phyloP scores from a whole-genome alignment of 1,139 yeast genomes.

The Lodderomyces parapsilosis region DNA sequence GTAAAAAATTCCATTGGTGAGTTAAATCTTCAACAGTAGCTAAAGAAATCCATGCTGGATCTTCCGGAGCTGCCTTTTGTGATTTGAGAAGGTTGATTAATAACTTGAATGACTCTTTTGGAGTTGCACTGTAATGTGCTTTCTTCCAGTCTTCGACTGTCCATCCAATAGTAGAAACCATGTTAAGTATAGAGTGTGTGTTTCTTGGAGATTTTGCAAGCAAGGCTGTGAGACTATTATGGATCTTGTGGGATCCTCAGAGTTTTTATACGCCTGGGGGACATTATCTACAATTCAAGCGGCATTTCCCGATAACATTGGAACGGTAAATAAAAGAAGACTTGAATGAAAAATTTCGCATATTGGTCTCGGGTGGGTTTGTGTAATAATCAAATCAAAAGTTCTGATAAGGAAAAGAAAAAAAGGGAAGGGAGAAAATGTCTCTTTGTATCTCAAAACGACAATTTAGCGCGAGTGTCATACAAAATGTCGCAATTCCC shows the following conservation, averaged over 20 bases:
- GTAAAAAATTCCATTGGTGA: slow-evolving; percentile 80
- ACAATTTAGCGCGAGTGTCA: slow-evolving; percentile 1
- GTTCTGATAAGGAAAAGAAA: slow-evolving; percentile 1
- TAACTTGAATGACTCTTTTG: slow-evolving; percentile 55
- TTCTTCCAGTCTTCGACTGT: slow-evolving; percentile 60
- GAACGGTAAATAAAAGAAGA: neutral
- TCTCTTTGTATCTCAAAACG: neutral
- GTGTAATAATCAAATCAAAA: neutral
- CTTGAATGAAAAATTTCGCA: neutral
- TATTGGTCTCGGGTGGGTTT: neutral
- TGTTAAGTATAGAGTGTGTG: neutral
- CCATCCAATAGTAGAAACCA: slow-evolving; percentile 30
- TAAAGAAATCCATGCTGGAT: slow-evolving; percentile 90
- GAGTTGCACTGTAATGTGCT: slow-evolving; percentile 64
- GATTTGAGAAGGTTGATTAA: slow-evolving; percentile 48
- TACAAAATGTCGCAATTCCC: too few species aligned
- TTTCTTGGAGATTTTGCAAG: neutral
- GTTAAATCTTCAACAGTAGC: slow-evolving; percentile 57
- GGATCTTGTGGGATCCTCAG: neutral
- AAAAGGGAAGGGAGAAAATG: neutral
- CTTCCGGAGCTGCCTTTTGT: slow-evolving; percentile 49
- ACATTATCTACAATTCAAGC: neutral
- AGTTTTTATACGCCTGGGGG: neutral
- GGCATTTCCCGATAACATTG: neutral
- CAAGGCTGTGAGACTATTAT: neutral